Evolutionary conservation across 371 early-diverging fungal genomes (phyloP).

Genomic region (Apophysomyces sp.): DNA sequence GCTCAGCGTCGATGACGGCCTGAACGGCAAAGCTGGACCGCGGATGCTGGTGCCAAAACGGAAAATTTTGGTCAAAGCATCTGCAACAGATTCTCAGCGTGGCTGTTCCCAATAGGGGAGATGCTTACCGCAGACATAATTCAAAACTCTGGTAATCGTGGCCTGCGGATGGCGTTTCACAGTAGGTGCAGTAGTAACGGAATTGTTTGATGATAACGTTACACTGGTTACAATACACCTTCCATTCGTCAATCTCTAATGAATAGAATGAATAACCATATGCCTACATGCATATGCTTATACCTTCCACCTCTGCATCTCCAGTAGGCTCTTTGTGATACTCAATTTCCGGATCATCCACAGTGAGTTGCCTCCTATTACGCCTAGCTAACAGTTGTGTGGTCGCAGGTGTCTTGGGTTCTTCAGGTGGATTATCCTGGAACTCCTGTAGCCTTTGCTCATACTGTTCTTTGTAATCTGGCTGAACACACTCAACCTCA

Average conservation of each 20-base stretch:
- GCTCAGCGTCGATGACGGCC: conserved; percentile 55
- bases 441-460: conserved; percentile 39
- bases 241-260: conserved; percentile 46
- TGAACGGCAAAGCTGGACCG: conserved; percentile 75
- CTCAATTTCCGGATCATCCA: conserved; percentile 17
- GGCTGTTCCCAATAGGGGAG: neutral
- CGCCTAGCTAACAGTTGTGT: conserved; percentile 1
- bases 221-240: conserved; percentile 65
- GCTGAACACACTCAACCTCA: conserved; percentile 37
- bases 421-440: conserved; percentile 28
- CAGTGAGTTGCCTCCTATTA: conserved; percentile 7
- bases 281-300: neutral
- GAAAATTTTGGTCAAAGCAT: conserved; percentile 78
- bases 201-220: conserved; percentile 56
- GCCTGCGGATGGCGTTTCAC: conserved; percentile 71
- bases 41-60: conserved; percentile 77
- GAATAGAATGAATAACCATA: neutral
- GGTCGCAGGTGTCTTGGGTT: conserved; percentile 12
- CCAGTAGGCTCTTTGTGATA: conserved; percentile 29
- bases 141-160: conserved; percentile 68
- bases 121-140: conserved; percentile 59
- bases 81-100: conserved; percentile 23
- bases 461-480: conserved; percentile 48
- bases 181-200: conserved; percentile 83
- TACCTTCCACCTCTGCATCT: conserved; percentile 21